Conservation (phyloP, 176 grass and related monocot species). For the bread wheat (Triticum aestivum) region DNA sequence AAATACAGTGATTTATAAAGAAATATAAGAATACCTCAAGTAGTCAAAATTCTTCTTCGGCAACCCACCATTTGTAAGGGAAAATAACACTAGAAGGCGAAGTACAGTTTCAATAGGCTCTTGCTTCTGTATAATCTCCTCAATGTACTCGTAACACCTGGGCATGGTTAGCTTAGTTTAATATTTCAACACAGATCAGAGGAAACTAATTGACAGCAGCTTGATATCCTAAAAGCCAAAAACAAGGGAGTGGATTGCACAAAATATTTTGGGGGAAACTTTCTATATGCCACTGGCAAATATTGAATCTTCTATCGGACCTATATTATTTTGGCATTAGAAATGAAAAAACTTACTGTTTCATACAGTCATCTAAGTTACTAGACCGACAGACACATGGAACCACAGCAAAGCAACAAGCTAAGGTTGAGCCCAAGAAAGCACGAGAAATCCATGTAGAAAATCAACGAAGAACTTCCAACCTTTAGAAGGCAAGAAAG, state of each 20-base stretch:
- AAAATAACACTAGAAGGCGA: constrained; percentile 86
- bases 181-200: neutral
- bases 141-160: constrained; percentile 98
- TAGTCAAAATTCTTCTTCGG: constrained; percentile 93
- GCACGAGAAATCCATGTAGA: too few relatives aligned
- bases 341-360: neutral
- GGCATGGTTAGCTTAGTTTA: constrained; percentile 20
- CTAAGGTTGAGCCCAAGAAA: neutral
- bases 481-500: neutral
- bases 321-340: neutral
- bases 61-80: constrained; percentile 87
- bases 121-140: constrained; percentile 98
- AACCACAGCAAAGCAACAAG: neutral
- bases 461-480: neutral
- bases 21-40: constrained; percentile 61
- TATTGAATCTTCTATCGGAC: neutral
- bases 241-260: neutral
- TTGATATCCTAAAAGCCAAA: neutral
- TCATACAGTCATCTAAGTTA: neutral
- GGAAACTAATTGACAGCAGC: neutral
- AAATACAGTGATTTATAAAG: neutral
- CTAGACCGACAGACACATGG: neutral
- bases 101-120: constrained; percentile 82
- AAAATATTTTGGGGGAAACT: neutral
- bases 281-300: neutral